phyloP scores from a whole-genome alignment of 345 rosid genomes.

The Sonneratia alba region DNA sequence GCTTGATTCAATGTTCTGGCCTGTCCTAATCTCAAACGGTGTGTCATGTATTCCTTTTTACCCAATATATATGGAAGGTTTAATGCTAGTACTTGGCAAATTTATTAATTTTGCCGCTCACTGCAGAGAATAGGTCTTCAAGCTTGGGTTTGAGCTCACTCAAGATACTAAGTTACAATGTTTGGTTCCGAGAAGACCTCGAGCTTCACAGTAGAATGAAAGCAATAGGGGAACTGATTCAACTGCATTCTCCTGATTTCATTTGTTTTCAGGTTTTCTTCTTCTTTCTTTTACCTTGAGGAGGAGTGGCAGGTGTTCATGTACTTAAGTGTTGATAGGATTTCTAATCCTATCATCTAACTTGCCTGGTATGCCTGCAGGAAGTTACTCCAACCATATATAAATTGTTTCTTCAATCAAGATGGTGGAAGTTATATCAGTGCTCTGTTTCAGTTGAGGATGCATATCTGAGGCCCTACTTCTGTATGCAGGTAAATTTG shows the following conservation, averaged over 20 bases:
- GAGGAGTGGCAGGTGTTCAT: neutral
- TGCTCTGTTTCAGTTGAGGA: conserved; percentile 50
- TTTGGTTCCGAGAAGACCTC: conserved; percentile 93
- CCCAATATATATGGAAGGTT: neutral
- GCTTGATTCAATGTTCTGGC: too few relatives aligned
- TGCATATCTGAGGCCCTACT: conserved; percentile 47
- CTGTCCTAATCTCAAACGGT: neutral
- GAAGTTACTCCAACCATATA: conserved; percentile 81
- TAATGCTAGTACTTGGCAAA: neutral
- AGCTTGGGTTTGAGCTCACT: conserved; percentile 23
- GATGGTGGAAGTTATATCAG: conserved; percentile 81
- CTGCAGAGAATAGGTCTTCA: conserved; percentile 29
- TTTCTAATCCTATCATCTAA: conserved; percentile 7
- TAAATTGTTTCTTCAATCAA: conserved; percentile 40
- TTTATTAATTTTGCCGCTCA: neutral
- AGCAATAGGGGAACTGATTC: conserved; percentile 67
- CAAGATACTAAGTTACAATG: conserved; percentile 87
- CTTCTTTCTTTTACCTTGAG: neutral
- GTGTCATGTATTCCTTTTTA: neutral
- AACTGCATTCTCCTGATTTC: conserved; percentile 74
- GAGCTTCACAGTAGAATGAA: conserved; percentile 73
- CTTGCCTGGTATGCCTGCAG: conserved; percentile 23
- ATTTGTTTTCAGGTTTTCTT: conserved; percentile 78
- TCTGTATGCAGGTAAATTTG: conserved; percentile 61
- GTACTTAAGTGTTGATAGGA: neutral